Conservation (phyloP, 352 stramenopile species). For the Pythium folliculosum region DNA sequence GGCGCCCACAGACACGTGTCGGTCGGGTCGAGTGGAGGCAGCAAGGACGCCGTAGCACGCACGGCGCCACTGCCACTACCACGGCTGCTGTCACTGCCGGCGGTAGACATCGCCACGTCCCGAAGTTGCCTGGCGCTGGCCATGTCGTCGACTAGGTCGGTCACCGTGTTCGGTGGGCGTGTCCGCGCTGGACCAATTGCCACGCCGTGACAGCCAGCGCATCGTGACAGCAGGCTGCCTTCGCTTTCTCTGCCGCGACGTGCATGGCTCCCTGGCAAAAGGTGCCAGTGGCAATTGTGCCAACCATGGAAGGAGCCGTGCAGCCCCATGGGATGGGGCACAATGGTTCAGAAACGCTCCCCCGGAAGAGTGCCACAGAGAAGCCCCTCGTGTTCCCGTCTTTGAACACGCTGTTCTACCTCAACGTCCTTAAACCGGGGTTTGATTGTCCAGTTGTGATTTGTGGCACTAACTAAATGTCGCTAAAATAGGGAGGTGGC, state of each 20-base stretch:
- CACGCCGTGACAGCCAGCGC: background rate
- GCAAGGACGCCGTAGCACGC: slow-evolving; percentile 7
- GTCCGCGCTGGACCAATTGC: too few species aligned
- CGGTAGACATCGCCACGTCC: background rate
- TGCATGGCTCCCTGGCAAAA: background rate
- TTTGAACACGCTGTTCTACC: background rate
- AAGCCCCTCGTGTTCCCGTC: background rate
- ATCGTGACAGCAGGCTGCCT: too few species aligned
- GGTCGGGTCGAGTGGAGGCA: slow-evolving; percentile 8
- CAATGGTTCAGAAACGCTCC: too few species aligned
- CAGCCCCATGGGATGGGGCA: background rate
- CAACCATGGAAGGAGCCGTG: background rate
- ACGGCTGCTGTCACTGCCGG: background rate
- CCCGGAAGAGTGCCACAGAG: background rate
- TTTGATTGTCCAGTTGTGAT: background rate
- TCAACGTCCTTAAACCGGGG: background rate
- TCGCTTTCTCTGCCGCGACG: background rate
- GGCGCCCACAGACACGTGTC: slow-evolving; percentile 18
- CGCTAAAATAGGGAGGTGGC: background rate
- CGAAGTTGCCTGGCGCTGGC: background rate
- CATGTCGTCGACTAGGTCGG: background rate
- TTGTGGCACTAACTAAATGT: background rate
- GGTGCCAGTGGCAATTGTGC: background rate
- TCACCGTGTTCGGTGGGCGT: background rate
- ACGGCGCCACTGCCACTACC: background rate